Evolutionary conservation across 2,329 filamentous ascomycete genomes (phyloP).

Genomic region (Trichoderma endophyticum): DNA sequence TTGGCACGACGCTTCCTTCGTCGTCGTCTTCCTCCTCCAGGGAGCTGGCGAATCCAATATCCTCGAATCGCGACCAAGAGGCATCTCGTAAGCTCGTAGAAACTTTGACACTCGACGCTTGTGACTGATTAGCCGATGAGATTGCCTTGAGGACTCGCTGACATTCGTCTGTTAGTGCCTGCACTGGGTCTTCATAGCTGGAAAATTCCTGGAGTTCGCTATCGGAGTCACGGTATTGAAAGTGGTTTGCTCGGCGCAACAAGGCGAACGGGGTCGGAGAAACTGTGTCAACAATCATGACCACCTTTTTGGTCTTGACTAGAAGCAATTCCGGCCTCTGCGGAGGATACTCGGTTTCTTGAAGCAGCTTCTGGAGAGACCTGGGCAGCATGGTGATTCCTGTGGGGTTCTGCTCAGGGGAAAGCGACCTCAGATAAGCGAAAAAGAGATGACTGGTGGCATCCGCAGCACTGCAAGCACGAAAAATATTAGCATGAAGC

Average conservation of each 20-base stretch:
- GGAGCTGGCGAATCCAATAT: conserved; percentile 80
- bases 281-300: conserved; percentile 95
- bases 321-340: conserved; percentile 73
- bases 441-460: conserved; percentile 97
- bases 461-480: conserved; percentile 71
- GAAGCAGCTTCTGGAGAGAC: conserved; percentile 83
- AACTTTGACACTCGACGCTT: conserved; percentile 65
- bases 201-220: conserved; percentile 80
- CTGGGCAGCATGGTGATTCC: conserved; percentile 84
- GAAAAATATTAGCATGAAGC: background rate
- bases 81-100: conserved; percentile 76
- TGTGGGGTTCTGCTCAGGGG: conserved; percentile 72
- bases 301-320: conserved; percentile 78
- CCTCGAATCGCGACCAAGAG: conserved; percentile 95
- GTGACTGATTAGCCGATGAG: conserved; percentile 82
- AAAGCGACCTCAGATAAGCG: conserved; percentile 85
- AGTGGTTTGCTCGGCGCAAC: conserved; percentile 85
- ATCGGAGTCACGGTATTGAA: conserved; percentile 91
- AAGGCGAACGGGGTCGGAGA: conserved; percentile 93
- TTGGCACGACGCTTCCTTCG: conserved; percentile 47
- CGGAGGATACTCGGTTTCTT: conserved; percentile 93
- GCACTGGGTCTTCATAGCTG: conserved; percentile 82
- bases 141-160: conserved; percentile 85
- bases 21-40: conserved; percentile 70
- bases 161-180: conserved; percentile 89